phyloP scores from a whole-genome alignment of 768 basidiomycete genomes.

The Trametes cinnabarina region DNA sequence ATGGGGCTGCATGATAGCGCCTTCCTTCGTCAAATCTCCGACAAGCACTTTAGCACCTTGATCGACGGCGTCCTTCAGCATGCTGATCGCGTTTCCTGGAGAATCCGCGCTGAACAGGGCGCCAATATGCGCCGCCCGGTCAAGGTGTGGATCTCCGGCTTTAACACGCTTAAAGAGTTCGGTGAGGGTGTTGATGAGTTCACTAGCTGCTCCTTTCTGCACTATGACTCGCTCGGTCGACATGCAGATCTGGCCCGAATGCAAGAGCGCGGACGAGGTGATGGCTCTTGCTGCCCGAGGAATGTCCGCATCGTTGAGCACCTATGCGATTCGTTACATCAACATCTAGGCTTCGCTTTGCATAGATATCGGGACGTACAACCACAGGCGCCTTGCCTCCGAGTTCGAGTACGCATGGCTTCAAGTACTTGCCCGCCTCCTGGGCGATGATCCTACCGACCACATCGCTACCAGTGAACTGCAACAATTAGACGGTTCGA shows the following conservation, averaged over 20 bases:
- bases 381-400: conserved; percentile 55
- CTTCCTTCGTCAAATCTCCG: conserved; percentile 42
- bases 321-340: conserved; percentile 28
- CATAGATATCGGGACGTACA: conserved; percentile 31
- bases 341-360: background rate
- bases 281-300: conserved; percentile 51
- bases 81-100: conserved; percentile 43
- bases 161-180: conserved; percentile 34
- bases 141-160: conserved; percentile 37
- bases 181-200: conserved; percentile 36
- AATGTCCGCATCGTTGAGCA: conserved; percentile 53
- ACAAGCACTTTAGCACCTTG: conserved; percentile 45
- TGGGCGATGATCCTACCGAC: conserved; percentile 52
- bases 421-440: conserved; percentile 54
- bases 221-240: conserved; percentile 56
- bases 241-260: conserved; percentile 60
- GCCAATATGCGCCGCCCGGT: conserved; percentile 32
- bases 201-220: conserved; percentile 39
- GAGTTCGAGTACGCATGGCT: conserved; percentile 54
- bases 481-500: background rate
- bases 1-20: conserved; percentile 51
- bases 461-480: conserved; percentile 58
- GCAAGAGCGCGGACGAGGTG: conserved; percentile 40
- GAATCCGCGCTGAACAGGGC: conserved; percentile 44
- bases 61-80: conserved; percentile 44